phyloP scores from a whole-genome alignment of 176 grass and related monocot genomes.

The Canna indica region DNA sequence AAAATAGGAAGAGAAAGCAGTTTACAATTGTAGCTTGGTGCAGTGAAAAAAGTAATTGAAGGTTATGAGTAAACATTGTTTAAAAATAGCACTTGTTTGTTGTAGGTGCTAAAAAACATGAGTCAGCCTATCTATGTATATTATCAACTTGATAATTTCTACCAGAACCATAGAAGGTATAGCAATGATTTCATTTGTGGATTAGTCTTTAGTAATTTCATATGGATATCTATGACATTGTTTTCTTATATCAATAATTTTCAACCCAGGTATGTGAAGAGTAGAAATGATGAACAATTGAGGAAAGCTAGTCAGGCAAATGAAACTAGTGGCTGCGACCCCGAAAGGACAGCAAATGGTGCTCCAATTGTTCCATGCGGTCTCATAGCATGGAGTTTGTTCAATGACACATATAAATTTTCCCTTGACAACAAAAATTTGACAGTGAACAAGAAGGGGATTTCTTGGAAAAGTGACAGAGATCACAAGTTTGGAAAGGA shows the following conservation, averaged over 20 bases:
- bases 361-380: slow-evolving; percentile 47
- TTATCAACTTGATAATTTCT: slow-evolving; percentile 63
- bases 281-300: slow-evolving; percentile 43
- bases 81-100: too few relatives aligned
- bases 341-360: slow-evolving; percentile 37
- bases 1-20: slow-evolving; percentile 21
- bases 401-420: slow-evolving; percentile 69
- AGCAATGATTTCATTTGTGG: too few relatives aligned
- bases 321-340: slow-evolving; percentile 32
- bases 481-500: slow-evolving; percentile 39
- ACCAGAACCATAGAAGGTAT: slow-evolving; percentile 78
- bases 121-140: slow-evolving; percentile 55
- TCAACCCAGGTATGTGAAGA: slow-evolving; percentile 44
- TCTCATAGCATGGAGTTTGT: slow-evolving; percentile 61
- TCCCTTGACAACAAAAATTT: slow-evolving; percentile 17
- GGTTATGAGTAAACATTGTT: too few relatives aligned
- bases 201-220: too few relatives aligned
- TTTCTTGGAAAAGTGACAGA: slow-evolving; percentile 58
- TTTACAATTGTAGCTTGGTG: neutral
- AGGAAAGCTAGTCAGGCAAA: slow-evolving; percentile 9
- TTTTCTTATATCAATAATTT: neutral
- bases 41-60: too few relatives aligned
- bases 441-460: slow-evolving; percentile 41
- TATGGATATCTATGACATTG: neutral
- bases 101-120: slow-evolving; percentile 55